phyloP scores from a whole-genome alignment of 2,329 filamentous ascomycete species.

The Fusarium algeriense region DNA sequence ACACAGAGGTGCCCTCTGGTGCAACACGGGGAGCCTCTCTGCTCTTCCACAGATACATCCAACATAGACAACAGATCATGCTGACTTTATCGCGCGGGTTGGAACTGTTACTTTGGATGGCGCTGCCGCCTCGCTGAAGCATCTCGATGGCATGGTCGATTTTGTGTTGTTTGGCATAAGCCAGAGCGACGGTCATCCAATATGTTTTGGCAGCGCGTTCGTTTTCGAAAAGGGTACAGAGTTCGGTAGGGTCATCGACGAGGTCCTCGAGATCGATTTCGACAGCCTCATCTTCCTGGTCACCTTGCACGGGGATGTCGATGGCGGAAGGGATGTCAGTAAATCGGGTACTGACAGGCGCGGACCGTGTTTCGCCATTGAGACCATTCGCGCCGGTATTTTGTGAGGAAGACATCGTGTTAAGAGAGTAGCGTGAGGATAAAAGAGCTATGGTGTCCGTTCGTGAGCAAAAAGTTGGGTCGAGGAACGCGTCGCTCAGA shows the following conservation, averaged over 20 bases:
- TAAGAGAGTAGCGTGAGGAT: slow-evolving; percentile 5
- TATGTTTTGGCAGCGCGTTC: slow-evolving; percentile 91
- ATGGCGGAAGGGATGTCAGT: slow-evolving; percentile 74
- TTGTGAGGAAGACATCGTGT: slow-evolving; percentile 56
- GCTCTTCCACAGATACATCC: slow-evolving; percentile 92
- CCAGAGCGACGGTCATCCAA: slow-evolving; percentile 98
- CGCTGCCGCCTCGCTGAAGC: slow-evolving; percentile 78
- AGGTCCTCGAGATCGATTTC: slow-evolving; percentile 94
- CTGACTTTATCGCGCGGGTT: slow-evolving; percentile 86
- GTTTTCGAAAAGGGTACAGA: slow-evolving; percentile 94
- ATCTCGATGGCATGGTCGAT: slow-evolving; percentile 85
- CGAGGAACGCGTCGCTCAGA: slow-evolving; percentile 49
- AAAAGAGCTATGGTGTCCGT: slow-evolving; percentile 19
- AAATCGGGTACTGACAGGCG: slow-evolving; percentile 68
- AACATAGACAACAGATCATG: slow-evolving; percentile 86
- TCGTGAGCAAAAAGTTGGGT: slow-evolving; percentile 31
- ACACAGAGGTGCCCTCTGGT: slow-evolving; percentile 71
- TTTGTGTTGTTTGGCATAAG: slow-evolving; percentile 96
- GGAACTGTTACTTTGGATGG: slow-evolving; percentile 75
- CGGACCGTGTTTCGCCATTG: slow-evolving; percentile 53
- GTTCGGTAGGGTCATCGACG: slow-evolving; percentile 91
- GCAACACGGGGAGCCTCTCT: slow-evolving; percentile 77
- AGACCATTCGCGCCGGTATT: slow-evolving; percentile 61
- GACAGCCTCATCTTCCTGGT: slow-evolving; percentile 79
- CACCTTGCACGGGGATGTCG: slow-evolving; percentile 74